phyloP scores from a whole-genome alignment of 2,329 filamentous ascomycete genomes.

The Colletotrichum truncatum region DNA sequence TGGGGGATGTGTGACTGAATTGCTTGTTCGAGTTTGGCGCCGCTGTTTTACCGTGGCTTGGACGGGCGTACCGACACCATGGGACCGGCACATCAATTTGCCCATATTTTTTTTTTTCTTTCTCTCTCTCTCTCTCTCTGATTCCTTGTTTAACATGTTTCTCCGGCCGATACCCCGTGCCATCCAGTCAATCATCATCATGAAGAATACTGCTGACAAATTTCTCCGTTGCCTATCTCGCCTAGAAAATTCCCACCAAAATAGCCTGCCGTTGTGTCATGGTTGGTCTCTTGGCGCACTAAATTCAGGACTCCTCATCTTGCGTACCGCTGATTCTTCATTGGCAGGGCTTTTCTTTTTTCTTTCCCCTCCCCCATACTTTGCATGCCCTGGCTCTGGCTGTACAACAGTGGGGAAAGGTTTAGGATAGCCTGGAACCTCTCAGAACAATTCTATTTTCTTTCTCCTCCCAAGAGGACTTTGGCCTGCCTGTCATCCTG shows the following conservation, averaged over 20 bases:
- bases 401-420: too few species aligned
- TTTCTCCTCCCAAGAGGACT: too few species aligned
- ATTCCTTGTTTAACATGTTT: too few species aligned
- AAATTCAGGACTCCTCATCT: not conserved
- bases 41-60: not conserved
- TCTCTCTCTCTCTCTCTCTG: not conserved
- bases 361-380: not conserved
- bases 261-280: not conserved
- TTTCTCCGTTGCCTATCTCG: too few species aligned
- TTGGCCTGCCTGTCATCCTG: too few species aligned
- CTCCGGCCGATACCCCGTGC: too few species aligned
- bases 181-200: not conserved
- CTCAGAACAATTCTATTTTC: not conserved
- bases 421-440: not conserved
- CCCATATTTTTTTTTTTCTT: not conserved
- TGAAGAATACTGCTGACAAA: not conserved
- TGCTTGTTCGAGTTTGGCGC: not conserved
- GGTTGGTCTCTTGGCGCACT: conserved; percentile 1
- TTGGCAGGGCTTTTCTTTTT: not conserved
- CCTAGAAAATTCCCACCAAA: not conserved
- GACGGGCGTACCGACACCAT: conserved; percentile 10
- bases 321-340: not conserved
- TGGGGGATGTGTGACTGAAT: not conserved
- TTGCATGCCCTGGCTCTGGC: too few species aligned
- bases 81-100: conserved; percentile 1